These are phyloP conservation scores for Kodamaea alishanica DNA, from an alignment of 1,139 yeast species.

Conservation along the genomic window DNA sequence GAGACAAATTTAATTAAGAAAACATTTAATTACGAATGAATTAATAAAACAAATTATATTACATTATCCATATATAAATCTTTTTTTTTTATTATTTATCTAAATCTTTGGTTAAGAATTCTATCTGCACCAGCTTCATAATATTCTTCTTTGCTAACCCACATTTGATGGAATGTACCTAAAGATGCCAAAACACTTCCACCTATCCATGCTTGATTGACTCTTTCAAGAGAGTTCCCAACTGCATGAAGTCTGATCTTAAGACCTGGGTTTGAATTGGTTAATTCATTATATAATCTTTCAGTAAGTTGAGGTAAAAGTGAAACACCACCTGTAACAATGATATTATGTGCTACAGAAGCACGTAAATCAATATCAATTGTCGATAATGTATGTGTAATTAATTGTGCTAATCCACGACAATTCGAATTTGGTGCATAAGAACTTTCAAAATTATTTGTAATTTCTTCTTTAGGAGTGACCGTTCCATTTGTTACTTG, in stretches of 20 bases:
- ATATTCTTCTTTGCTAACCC: slow-evolving; percentile 91
- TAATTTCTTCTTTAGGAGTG: slow-evolving; percentile 13
- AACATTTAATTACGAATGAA: too few relatives aligned
- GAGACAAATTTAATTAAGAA: too few relatives aligned
- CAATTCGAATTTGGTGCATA: slow-evolving; percentile 10
- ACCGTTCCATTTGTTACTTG: slow-evolving; percentile 2
- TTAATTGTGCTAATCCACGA: slow-evolving; percentile 63
- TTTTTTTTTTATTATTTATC: slow-evolving; percentile 34
- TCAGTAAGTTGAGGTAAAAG: slow-evolving; percentile 87
- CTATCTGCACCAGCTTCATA: slow-evolving; percentile 89
- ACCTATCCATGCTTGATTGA: slow-evolving; percentile 91
- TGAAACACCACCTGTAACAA: slow-evolving; percentile 87
- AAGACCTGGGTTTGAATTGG: slow-evolving; percentile 78
- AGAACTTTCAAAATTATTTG: slow-evolving; percentile 4
- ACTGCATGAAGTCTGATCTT: slow-evolving; percentile 86
- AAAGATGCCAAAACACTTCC: slow-evolving; percentile 88
- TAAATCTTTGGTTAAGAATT: slow-evolving; percentile 68
- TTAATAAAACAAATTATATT: background rate
- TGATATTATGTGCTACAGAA: slow-evolving; percentile 85
- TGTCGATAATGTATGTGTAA: slow-evolving; percentile 63
- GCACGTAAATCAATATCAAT: slow-evolving; percentile 90
- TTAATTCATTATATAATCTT: slow-evolving; percentile 70
- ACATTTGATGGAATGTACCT: slow-evolving; percentile 94
- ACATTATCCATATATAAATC: background rate
- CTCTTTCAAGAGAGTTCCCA: slow-evolving; percentile 80